Conservation (phyloP, 2,329 filamentous ascomycete species). For the Elsinoe necatrix region DNA sequence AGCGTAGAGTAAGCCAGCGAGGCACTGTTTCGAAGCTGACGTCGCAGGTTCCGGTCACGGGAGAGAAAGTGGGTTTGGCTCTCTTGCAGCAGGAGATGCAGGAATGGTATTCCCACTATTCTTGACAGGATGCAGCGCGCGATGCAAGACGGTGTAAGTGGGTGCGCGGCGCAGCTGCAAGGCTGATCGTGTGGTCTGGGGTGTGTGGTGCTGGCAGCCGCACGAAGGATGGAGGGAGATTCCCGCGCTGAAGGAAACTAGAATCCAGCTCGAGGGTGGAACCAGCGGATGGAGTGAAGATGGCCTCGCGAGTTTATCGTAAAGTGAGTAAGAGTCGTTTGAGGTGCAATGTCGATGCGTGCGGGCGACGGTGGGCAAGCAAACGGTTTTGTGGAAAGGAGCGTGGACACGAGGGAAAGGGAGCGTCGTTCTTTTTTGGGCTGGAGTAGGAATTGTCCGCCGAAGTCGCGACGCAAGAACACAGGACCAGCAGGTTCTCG, state of each 20-base stretch:
- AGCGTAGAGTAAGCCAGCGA: conserved; percentile 10
- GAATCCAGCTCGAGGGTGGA: neutral
- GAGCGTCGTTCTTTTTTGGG: neutral
- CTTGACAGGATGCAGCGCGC: conserved; percentile 11
- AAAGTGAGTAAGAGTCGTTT: conserved; percentile 8
- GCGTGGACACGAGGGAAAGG: conserved; percentile 14
- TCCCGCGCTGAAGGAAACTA: neutral
- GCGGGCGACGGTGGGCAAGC: conserved; percentile 4
- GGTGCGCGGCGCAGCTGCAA: conserved; percentile 13
- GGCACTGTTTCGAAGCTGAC: conserved; percentile 12
- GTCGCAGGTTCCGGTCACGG: neutral
- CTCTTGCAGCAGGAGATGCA: conserved; percentile 1
- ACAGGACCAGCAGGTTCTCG: conserved; percentile 6
- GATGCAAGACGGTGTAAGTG: conserved; percentile 11
- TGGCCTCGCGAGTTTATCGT: conserved; percentile 8
- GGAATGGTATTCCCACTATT: neutral
- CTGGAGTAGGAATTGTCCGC: neutral
- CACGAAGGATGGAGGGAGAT: neutral
- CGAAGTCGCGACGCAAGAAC: neutral
- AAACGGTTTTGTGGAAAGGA: conserved; percentile 14
- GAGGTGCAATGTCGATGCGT: conserved; percentile 10
- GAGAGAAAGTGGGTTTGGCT: neutral
- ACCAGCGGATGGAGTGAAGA: neutral
- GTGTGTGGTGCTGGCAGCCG: conserved; percentile 9
- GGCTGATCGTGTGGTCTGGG: conserved; percentile 13